These are phyloP conservation scores for Malassezia psittaci DNA, from an alignment of 1,284 basidiomycete species.

Conservation along the genomic window DNA sequence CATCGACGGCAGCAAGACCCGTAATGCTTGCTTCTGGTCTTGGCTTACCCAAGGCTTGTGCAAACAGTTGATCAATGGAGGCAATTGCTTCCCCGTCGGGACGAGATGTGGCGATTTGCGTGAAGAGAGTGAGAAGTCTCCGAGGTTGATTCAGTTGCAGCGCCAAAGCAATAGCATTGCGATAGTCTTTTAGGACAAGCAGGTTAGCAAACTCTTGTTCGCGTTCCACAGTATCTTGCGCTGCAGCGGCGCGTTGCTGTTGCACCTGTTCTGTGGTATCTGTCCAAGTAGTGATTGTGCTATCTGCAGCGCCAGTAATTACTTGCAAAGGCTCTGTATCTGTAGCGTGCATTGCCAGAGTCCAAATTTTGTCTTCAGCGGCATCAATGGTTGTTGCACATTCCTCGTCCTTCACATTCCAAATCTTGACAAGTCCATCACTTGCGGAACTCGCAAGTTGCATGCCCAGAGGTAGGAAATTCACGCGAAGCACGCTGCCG, in stretches of 20 bases:
- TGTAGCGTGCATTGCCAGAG: constrained; percentile 59
- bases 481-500: constrained; percentile 85
- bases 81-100: constrained; percentile 21
- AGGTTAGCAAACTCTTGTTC: constrained; percentile 94
- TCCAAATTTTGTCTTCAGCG: constrained; percentile 89
- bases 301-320: constrained; percentile 87
- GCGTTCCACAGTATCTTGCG: constrained; percentile 48
- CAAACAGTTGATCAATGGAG: constrained; percentile 17
- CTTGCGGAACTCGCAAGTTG: constrained; percentile 80
- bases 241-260: constrained; percentile 50
- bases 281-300: constrained; percentile 82
- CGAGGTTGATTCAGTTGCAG: constrained; percentile 87
- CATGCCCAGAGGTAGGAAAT: constrained; percentile 72
- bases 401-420: constrained; percentile 85
- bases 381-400: constrained; percentile 73
- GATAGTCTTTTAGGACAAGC: constrained; percentile 75
- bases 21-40: constrained; percentile 27
- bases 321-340: constrained; percentile 45
- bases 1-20: constrained; percentile 30
- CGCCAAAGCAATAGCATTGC: constrained; percentile 77
- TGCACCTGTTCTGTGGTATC: constrained; percentile 76
- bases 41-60: constrained; percentile 14
- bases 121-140: constrained; percentile 71
- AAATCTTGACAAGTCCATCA: constrained; percentile 89
- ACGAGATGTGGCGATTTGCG: constrained; percentile 21